These are phyloP conservation scores for Tylopilus orsonianus DNA, from an alignment of 1,284 basidiomycete genomes.

Conservation along the genomic window DNA sequence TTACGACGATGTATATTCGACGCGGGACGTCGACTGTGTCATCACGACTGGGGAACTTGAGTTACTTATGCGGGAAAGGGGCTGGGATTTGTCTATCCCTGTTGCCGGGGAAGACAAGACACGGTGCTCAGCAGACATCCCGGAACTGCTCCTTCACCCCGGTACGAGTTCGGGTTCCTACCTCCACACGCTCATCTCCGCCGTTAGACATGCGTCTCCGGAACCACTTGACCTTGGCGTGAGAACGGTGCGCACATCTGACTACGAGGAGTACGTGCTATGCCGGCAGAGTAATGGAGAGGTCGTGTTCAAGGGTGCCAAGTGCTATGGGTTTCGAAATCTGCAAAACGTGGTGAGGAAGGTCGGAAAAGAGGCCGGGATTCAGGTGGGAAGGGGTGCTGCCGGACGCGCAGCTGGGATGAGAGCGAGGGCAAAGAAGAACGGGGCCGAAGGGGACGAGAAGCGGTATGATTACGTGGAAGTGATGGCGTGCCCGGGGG, in stretches of 20 bases:
- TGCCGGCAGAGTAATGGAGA: conserved; percentile 51
- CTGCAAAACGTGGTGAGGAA: conserved; percentile 96
- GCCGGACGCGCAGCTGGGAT: conserved; percentile 51
- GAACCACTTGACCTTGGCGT: conserved; percentile 54
- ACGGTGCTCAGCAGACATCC: conserved; percentile 40
- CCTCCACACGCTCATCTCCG: conserved; percentile 73
- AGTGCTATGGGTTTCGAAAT: conserved; percentile 97
- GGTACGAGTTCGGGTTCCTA: conserved; percentile 96
- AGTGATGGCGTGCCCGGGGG: conserved; percentile 98
- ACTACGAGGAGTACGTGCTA: conserved; percentile 65
- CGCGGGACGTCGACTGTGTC: conserved; percentile 95
- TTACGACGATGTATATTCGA: conserved; percentile 74
- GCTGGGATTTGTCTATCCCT: conserved; percentile 69
- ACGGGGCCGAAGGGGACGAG: conserved; percentile 32
- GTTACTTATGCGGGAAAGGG: conserved; percentile 79
- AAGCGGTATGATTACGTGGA: conserved; percentile 92
- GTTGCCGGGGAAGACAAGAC: conserved; percentile 47
- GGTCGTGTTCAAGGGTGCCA: conserved; percentile 87
- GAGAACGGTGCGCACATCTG: conserved; percentile 52
- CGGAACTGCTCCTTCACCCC: conserved; percentile 74
- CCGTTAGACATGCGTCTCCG: conserved; percentile 41
- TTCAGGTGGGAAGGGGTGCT: conserved; percentile 68
- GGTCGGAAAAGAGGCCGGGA: conserved; percentile 82
- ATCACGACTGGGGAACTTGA: conserved; percentile 96
- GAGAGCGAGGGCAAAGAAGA: conserved; percentile 37